Evolutionary conservation across 352 stramenopile genomes (phyloP), one percentile per base, ranked within the genome.

Genomic region (Phytopythium delawarense): DNA sequence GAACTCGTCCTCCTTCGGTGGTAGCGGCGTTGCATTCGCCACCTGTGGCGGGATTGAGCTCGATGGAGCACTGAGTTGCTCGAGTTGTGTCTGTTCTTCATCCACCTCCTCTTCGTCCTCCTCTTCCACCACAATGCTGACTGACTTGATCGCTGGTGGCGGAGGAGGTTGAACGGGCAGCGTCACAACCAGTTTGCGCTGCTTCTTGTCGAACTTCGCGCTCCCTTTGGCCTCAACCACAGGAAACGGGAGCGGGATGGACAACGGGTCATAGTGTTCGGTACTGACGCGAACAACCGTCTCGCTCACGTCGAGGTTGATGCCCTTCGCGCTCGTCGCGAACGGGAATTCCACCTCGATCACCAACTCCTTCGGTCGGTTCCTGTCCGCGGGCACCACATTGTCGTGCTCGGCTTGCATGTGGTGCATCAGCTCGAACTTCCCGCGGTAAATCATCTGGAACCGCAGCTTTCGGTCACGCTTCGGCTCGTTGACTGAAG

Each of bases 191-290:
- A 97, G 61, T 30, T 87, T 81, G 16, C 78, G 74, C 5, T 62
- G 73, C 39, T 84, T 87, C 59, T 95, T 95, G 55, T 97, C 87
- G 65, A 94, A 97, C 42, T 79, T 89, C 32, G 90, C 89, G 55
- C 61, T 74, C 0, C 87, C 88, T 21, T 92, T 93, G 12, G 75
- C 65, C 62, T 96, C 83, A 9, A 92, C 48, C 5, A 97, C 87
- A 0, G 78, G 72, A 64, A 87, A 96, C 20, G 89, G 86, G 21
- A 97, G 63, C 6, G 66, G 42, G 20, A 96, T 18, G 16, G 76
- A 64, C 18, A 96, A 53, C 7, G 77, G 62, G 7, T 76, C 75
- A 55, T 92, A 93, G 13, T 70, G 61, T 12, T 71, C 62, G 0
- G 79, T 64, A 2, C 51, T 62, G 2, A 94, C 52, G 45, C 78